Base-by-base conservation (phyloP, 2,329 filamentous ascomycete species). In the Aspergillus phoenicis region DNA sequence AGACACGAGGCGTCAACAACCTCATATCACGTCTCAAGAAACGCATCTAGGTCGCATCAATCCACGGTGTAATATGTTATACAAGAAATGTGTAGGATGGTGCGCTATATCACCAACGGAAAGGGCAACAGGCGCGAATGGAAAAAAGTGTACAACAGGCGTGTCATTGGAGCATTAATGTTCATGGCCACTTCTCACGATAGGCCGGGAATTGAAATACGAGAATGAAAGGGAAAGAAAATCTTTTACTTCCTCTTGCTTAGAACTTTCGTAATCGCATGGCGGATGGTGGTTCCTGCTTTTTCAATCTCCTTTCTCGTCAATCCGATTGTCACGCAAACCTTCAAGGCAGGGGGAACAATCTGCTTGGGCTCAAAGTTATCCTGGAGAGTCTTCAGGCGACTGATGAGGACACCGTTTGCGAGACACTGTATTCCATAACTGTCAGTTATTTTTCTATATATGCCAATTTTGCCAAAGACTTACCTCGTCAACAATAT, bases 261-360 rank as follows among this genome's bases (percentile, higher is more conserved):
- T 84, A 99, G 87, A 63, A 98, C 87, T 80, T 97, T 97, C 55
- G 93, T 96, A 67, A 98, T 91, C 13, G 95, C 94, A 78, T 97
- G 93, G 62, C 94, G 85, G 67, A 99, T 93, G 8, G 86, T 88
- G 7, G 89, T 87, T 13, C 93, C 95, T 0, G 95, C 92, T 82
- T 96, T 97, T 80, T 99, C 96, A 58, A 93, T 90, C 76, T 99
- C 95, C 81, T 96, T 97, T 82, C 91, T 96, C 24, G 91, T 90
- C 64, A 99, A 81, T 1, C 91, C 95, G 5, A 87, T 91, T 0
- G 93, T 97, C 57, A 97, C 83, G 73, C 94, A 98, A 11, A 98
- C 86, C 79, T 98, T 97, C 64, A 99, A 83, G 0, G 92, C 91
- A 8, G 95, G 84, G 81, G 89, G 91, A 38, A 83, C 84, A 47